Base-by-base conservation (phyloP, 805 yeast genomes). In the Cyberlindnera xylosilytica region DNA sequence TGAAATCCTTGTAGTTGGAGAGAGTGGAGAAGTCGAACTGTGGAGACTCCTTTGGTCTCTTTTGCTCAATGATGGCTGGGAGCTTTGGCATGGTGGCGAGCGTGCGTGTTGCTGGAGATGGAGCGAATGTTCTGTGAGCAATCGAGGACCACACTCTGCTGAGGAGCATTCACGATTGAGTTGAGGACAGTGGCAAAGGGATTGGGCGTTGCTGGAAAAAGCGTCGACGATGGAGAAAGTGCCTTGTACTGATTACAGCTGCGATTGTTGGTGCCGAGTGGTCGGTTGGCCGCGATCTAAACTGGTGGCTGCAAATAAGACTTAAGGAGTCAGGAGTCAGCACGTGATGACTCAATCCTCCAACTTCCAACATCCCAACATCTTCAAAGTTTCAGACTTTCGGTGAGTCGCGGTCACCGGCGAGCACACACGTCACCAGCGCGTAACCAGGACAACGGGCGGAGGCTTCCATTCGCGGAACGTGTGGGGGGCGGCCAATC, bases 11-110 rank as follows among this genome's bases (percentile, higher is more conserved):
- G 61, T 87, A 89, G 60, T 83, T 85, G 32, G 96, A 87, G 36
- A 81, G 68, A 3, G 97, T 86, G 2, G 95, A 83, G 19, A 84
- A 83, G 61, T 89, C 96, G 10, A 58, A 44, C 52, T 80, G 87
- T 4, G 87, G 71, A 4, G 61, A 49, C 7, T 42, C 34, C 10
- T 34, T 16, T 4, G 70, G 72, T 53, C 69, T 61, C 36, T 52
- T 53, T 7, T 41, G 38, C 33, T 56, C 54, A 5, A 65, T 36
- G 23, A 60, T 49, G 2, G 59, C 49, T 19, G 70, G 64, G 13
- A 63, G 34, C 8, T 18, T 19, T 27, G 33, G 31, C 42, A 38
- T 38, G n/a, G 19, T 34, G 6, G 29, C 12, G 7, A 20, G 15
- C 10, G 13, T 7, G 29, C 5, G 27, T 19, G 13, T 17, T 17